phyloP scores from a whole-genome alignment of 805 yeast genomes.

The Wickerhamomyces sydowiorum region DNA sequence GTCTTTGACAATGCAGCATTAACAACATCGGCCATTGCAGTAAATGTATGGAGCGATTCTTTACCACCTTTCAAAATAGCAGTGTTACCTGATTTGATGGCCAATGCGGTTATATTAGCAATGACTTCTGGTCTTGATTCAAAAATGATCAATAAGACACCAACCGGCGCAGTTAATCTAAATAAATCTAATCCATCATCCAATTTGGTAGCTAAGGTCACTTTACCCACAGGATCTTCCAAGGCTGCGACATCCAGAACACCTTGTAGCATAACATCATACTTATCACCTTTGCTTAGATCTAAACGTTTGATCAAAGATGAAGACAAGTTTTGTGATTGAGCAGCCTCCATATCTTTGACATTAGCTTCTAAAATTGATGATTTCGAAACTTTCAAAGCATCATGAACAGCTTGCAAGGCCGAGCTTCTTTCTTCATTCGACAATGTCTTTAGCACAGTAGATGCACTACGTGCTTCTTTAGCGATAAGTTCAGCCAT shows the following conservation, averaged over 20 bases:
- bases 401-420: conserved; percentile 65
- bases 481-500: conserved; percentile 72
- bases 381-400: conserved; percentile 51
- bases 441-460: conserved; percentile 70
- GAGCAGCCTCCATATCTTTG: conserved; percentile 69
- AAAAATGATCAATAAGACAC: conserved; percentile 86
- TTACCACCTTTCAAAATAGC: conserved; percentile 98
- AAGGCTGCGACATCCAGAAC: conserved; percentile 84
- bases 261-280: conserved; percentile 92
- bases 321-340: conserved; percentile 50
- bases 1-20: conserved; percentile 53
- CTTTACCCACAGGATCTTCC: conserved; percentile 89
- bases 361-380: conserved; percentile 68
- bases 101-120: conserved; percentile 93
- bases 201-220: conserved; percentile 74
- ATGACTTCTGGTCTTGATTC: conserved; percentile 98
- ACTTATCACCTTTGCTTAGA: conserved; percentile 75
- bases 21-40: conserved; percentile 71
- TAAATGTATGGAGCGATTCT: conserved; percentile 82
- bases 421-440: conserved; percentile 72
- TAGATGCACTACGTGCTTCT: conserved; percentile 78
- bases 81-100: conserved; percentile 93
- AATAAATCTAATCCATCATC: conserved; percentile 86
- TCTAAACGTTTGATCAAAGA: conserved; percentile 83
- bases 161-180: conserved; percentile 89